These are phyloP conservation scores for Gracilaria caudata DNA, from an alignment of 23 red algal species.

Conservation along the genomic window DNA sequence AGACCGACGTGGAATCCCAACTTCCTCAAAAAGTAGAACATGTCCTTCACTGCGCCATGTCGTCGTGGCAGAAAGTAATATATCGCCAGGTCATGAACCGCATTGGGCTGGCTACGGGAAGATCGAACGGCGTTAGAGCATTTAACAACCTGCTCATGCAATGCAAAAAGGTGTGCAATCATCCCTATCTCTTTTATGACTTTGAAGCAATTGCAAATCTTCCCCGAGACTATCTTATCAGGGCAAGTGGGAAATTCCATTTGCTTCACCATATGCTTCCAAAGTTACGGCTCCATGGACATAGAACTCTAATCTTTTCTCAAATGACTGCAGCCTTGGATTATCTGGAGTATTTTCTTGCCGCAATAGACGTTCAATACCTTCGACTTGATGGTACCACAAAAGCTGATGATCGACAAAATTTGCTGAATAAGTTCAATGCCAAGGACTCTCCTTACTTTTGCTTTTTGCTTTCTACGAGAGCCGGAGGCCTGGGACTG, in stretches of 20 bases:
- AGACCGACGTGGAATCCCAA: conserved; percentile 90
- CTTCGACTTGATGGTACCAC: conserved; percentile 93
- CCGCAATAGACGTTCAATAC: conserved; percentile 70
- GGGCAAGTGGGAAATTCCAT: conserved; percentile 94
- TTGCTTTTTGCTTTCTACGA: conserved; percentile 95
- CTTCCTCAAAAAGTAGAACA: conserved; percentile 94
- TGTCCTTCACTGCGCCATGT: conserved; percentile 92
- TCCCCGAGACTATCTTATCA: conserved; percentile 74
- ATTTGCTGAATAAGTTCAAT: conserved; percentile 92
- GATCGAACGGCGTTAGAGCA: conserved; percentile 42
- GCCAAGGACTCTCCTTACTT: conserved; percentile 82
- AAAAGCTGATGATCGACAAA: conserved; percentile 86
- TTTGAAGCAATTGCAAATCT: conserved; percentile 65
- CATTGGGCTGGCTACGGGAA: conserved; percentile 73
- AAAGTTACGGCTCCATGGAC: conserved; percentile 83
- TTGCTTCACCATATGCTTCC: conserved; percentile 84
- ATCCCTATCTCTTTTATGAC: conserved; percentile 98
- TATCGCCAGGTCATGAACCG: conserved; percentile 81
- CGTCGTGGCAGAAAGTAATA: conserved; percentile 90
- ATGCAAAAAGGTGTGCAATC: conserved; percentile 97
- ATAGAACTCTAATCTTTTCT: conserved; percentile 90
- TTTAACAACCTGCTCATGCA: conserved; percentile 97
- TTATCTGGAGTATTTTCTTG: conserved; percentile 83
- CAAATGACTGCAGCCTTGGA: conserved; percentile 98
- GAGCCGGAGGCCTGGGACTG: conserved; percentile 94